Percentiles rank a stretch among this genome's conserved stretches.
These are phyloP conservation scores for Sungouiozyma ichnusensis DNA, from an alignment of 805 yeast genomes.

Conservation along the genomic window DNA sequence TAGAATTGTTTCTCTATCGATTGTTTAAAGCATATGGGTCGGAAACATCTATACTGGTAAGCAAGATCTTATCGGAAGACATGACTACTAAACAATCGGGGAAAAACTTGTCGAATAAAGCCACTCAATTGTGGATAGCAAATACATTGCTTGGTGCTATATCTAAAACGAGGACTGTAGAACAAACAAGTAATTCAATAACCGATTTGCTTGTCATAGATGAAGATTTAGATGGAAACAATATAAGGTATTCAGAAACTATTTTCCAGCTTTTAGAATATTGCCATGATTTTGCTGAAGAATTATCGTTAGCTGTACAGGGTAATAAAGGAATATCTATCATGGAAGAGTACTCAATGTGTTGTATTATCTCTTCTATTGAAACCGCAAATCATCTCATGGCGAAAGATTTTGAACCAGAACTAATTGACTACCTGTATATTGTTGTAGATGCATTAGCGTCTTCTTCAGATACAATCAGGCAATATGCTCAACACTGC, in stretches of 20 bases:
- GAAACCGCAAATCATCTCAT: slow-evolving; percentile 6
- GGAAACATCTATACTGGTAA: not conserved
- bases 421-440: slow-evolving; percentile 60
- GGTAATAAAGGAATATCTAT: not conserved
- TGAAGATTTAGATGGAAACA: not conserved
- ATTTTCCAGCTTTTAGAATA: slow-evolving; percentile 28
- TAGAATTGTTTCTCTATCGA: not conserved
- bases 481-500: slow-evolving; percentile 45
- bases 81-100: not conserved
- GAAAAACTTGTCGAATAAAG: not conserved
- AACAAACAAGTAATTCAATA: not conserved
- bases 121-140: not conserved
- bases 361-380: slow-evolving; percentile 12
- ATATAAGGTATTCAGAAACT: slow-evolving; percentile 7
- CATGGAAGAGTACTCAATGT: slow-evolving; percentile 11
- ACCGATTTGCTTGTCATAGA: not conserved
- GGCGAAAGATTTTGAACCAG: slow-evolving; percentile 31
- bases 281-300: slow-evolving; percentile 36
- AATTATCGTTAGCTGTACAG: slow-evolving; percentile 1
- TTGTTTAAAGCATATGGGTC: not conserved
- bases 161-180: not conserved
- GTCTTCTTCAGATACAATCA: slow-evolving; percentile 34
- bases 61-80: not conserved
- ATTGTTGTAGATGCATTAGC: slow-evolving; percentile 69
- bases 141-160: not conserved